These are phyloP conservation scores for Epichloe uncinata DNA, from an alignment of 2,329 filamentous ascomycete species.

Conservation along the genomic window DNA sequence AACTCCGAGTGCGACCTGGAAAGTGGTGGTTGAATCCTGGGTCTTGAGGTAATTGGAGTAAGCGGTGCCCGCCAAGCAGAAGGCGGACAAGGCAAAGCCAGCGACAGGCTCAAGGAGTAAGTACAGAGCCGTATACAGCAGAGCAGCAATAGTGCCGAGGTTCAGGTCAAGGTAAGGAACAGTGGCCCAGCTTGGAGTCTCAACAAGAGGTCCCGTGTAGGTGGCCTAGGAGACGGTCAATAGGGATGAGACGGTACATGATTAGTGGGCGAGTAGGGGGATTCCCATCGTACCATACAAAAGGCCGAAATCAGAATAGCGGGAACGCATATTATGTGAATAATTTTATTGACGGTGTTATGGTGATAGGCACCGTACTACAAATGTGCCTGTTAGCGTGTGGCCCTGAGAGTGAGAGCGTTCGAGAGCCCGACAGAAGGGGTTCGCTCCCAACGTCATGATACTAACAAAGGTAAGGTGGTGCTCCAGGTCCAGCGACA, in stretches of 20 bases:
- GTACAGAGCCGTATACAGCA: conserved; percentile 66
- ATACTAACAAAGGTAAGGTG: conserved; percentile 59
- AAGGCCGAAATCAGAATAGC: conserved; percentile 59
- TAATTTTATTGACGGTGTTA: conserved; percentile 61
- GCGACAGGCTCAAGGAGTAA: conserved; percentile 90
- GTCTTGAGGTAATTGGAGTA: conserved; percentile 61
- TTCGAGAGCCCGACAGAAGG: conserved; percentile 1
- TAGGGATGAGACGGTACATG: background rate
- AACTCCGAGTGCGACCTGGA: conserved; percentile 47
- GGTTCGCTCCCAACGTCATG: background rate
- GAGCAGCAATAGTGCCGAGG: conserved; percentile 48
- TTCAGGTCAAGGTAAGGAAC: conserved; percentile 55
- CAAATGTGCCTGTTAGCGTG: background rate
- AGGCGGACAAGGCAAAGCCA: conserved; percentile 59
- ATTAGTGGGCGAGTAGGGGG: background rate
- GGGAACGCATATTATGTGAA: conserved; percentile 71
- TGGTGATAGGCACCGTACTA: conserved; percentile 80
- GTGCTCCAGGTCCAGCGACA: conserved; percentile 67
- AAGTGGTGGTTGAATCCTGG: conserved; percentile 35
- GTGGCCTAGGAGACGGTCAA: conserved; percentile 32
- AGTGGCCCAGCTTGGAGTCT: conserved; percentile 52
- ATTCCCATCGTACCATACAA: conserved; percentile 46
- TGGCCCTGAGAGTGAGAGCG: background rate
- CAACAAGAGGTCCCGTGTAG: conserved; percentile 49
- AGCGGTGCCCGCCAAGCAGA: conserved; percentile 65